Percentiles rank a stretch among this genome's conserved stretches.
Conservation (phyloP, 2,329 filamentous ascomycete species). For the Penicillium sp. region DNA sequence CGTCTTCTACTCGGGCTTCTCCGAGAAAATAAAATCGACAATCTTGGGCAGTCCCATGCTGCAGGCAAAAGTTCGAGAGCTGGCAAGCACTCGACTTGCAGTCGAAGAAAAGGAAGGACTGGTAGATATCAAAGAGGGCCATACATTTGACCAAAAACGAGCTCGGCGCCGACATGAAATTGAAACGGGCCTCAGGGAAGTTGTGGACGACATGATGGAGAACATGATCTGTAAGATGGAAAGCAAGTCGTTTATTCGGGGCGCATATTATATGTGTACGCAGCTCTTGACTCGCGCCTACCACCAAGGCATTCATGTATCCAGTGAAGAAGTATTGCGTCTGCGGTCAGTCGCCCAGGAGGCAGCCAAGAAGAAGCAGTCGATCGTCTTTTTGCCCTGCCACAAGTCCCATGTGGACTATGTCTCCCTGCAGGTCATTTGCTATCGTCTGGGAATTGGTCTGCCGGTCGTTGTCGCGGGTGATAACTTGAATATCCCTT, state of each 20-base stretch:
- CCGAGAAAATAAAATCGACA: constrained; percentile 76
- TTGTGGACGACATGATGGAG: constrained; percentile 81
- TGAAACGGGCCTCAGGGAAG: constrained; percentile 67
- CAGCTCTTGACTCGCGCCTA: constrained; percentile 89
- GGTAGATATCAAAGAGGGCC: constrained; percentile 43
- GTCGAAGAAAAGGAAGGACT: constrained; percentile 73
- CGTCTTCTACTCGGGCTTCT: constrained; percentile 88
- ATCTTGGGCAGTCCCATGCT: constrained; percentile 73
- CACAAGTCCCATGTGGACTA: constrained; percentile 96
- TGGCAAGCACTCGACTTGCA: constrained; percentile 68
- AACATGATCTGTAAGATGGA: constrained; percentile 99
- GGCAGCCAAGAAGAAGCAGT: constrained; percentile 82
- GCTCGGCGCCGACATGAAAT: constrained; percentile 52
- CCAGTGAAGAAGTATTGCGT: constrained; percentile 83
- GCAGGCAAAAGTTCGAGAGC: constrained; percentile 64
- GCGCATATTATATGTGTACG: constrained; percentile 83
- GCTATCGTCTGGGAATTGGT: constrained; percentile 83
- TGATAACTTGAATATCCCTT: constrained; percentile 91
- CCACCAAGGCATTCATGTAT: constrained; percentile 93
- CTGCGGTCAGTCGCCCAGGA: constrained; percentile 75
- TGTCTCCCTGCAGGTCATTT: constrained; percentile 88
- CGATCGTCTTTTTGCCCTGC: constrained; percentile 90
- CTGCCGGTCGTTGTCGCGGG: constrained; percentile 89
- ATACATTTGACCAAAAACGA: constrained; percentile 26
- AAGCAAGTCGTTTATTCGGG: constrained; percentile 83